phyloP scores from a whole-genome alignment of 371 early-diverging fungal species.

The Chytridium lagenaria region DNA sequence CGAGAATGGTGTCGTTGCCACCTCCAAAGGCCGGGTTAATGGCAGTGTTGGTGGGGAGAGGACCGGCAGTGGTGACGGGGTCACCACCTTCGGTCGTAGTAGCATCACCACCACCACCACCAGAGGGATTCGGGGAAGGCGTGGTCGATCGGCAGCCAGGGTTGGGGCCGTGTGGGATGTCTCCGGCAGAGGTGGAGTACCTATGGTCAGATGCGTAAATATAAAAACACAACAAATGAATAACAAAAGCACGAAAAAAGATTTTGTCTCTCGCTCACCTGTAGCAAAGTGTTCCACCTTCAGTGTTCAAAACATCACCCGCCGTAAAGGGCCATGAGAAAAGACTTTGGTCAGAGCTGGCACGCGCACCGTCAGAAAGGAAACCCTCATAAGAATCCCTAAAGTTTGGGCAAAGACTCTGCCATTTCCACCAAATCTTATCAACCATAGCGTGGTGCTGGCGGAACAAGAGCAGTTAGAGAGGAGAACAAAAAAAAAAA shows the following conservation, averaged over 20 bases:
- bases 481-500: background rate
- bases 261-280: background rate
- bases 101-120: background rate
- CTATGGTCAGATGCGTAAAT: background rate
- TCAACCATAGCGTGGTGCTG: constrained; percentile 36
- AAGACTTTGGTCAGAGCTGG: constrained; percentile 3
- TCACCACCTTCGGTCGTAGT: background rate
- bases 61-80: background rate
- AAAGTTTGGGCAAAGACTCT: constrained; percentile 26
- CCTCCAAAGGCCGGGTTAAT: background rate
- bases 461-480: background rate
- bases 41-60: background rate
- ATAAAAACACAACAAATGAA: background rate
- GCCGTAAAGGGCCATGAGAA: constrained; percentile 15
- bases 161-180: constrained; percentile 25
- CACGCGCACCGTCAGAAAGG: background rate
- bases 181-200: constrained; percentile 26
- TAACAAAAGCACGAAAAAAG: background rate
- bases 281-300: constrained; percentile 35
- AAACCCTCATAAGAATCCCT: constrained; percentile 30
- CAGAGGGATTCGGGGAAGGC: background rate
- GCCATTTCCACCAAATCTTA: constrained; percentile 39
- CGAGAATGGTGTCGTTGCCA: background rate
- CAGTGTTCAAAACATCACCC: constrained; percentile 31
- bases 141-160: background rate